phyloP scores from a whole-genome alignment of 768 basidiomycete genomes.

The Rhizopogon vesiculosus region DNA sequence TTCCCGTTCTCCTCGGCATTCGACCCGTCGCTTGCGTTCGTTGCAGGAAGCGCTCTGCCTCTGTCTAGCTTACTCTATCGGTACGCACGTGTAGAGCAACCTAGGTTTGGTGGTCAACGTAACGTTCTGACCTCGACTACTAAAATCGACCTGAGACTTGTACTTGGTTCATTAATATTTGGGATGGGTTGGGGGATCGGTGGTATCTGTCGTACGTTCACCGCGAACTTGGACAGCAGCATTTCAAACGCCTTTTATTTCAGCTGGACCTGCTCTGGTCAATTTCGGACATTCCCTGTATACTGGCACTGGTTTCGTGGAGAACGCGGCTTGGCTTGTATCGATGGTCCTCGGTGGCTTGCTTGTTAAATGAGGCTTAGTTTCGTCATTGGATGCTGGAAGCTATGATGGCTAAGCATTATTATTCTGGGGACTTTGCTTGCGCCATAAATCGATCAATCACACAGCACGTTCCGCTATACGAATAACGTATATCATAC shows the following conservation, averaged over 20 bases:
- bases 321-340: slow-evolving; percentile 37
- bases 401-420: too few species aligned
- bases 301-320: slow-evolving; percentile 27
- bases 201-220: slow-evolving; percentile 56
- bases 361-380: not conserved
- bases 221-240: not conserved
- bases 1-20: slow-evolving; percentile 46
- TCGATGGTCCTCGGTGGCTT: slow-evolving; percentile 22
- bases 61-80: slow-evolving; percentile 40
- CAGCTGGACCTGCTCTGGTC: slow-evolving; percentile 60
- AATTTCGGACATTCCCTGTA: slow-evolving; percentile 50
- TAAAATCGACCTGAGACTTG: slow-evolving; percentile 39
- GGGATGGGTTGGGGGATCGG: slow-evolving; percentile 59
- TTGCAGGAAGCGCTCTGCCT: slow-evolving; percentile 51
- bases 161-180: slow-evolving; percentile 51
- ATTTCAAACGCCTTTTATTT: slow-evolving; percentile 1
- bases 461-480: not conserved
- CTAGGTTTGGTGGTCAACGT: slow-evolving; percentile 42
- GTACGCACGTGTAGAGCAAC: slow-evolving; percentile 29
- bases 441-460: not conserved
- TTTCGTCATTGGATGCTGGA: not conserved
- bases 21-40: slow-evolving; percentile 51
- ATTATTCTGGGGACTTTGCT: not conserved
- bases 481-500: not conserved
- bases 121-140: slow-evolving; percentile 34